Evolutionary conservation across 208 protist species (phyloP), one percentile per base, ranked within the genome.

Genomic region (Crithidia brevicula): DNA sequence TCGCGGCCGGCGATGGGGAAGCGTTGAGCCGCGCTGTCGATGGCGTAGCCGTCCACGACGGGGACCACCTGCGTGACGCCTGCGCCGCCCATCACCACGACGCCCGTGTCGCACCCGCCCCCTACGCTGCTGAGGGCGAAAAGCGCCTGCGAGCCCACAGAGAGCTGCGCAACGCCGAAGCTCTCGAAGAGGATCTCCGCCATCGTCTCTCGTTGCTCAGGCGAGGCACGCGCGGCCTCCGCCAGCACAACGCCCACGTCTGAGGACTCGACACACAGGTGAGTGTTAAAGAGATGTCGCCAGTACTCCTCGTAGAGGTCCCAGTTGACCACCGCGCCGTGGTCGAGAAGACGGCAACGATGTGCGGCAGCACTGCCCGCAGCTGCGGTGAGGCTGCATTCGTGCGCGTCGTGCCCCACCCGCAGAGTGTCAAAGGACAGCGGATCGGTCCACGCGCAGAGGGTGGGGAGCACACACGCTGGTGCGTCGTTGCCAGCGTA

Each of bases 121-220:
- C 47, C 52, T 25, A 95, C 93, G 5, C 97, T 94, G 34, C 86
- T 82, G 22, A 99, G 84, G 15, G 97, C 96, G 3, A 99, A 89
- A 22, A 98, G 94, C n/a, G 97, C 97, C 81, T 99, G 98, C 15
- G 99, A 95, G 23, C 97, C 98, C 78, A 99, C 98, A 79, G 98
- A 98, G 23, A 99, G 83, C 28, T 93, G 94, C 33, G 86, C 85
- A 38, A 99, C 98, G 69, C 99, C 99, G 77, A 99, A 99, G 5
- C 97, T 99, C 78, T 99, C 98, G 74, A 99, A 99, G 96, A 99
- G 98, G 53, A 99, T 96, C 74, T 99, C 98, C 18, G 98, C 98
- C 2, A 92, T 97, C 51, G 94, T 95, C 83, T 99, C 98, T 60
- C 83, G 91, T 81, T 99, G 99, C 76, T 99, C 98, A 20, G 97